These are phyloP conservation scores for Saccharomycopsis schoenii DNA, from an alignment of 805 yeast species.

Conservation along the genomic window DNA sequence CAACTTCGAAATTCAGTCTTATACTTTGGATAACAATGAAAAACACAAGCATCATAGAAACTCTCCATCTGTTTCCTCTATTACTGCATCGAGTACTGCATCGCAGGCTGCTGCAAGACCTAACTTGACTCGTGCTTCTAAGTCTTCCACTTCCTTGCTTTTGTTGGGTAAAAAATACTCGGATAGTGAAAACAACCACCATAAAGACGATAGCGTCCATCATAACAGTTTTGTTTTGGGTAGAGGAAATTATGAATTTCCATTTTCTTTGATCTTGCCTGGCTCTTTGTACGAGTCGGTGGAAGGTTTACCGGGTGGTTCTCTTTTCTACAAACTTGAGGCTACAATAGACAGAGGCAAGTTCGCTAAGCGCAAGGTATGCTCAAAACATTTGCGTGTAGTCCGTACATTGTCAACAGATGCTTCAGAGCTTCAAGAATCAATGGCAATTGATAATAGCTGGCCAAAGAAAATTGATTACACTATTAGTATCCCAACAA, in stretches of 20 bases:
- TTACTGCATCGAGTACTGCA: not conserved
- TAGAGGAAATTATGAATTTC: slow-evolving; percentile 82
- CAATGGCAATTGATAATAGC: slow-evolving; percentile 86
- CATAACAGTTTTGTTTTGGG: slow-evolving; percentile 30
- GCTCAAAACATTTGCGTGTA: slow-evolving; percentile 67
- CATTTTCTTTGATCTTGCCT: slow-evolving; percentile 76
- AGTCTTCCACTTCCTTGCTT: slow-evolving; percentile 11
- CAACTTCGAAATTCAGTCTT: slow-evolving; percentile 43
- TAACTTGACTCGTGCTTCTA: slow-evolving; percentile 2
- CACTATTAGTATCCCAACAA: slow-evolving; percentile 73
- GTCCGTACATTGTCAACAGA: slow-evolving; percentile 84
- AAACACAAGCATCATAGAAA: not conserved
- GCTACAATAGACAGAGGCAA: slow-evolving; percentile 80
- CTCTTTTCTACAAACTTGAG: slow-evolving; percentile 60
- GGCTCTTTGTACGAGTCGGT: slow-evolving; percentile 82
- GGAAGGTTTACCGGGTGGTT: slow-evolving; percentile 79
- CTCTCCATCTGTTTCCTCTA: not conserved
- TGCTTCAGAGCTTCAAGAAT: slow-evolving; percentile 77
- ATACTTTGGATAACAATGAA: slow-evolving; percentile 23
- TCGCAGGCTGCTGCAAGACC: not conserved
- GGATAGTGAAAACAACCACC: not conserved
- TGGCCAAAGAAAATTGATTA: slow-evolving; percentile 96
- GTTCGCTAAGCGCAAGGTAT: slow-evolving; percentile 51
- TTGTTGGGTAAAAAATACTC: not conserved
- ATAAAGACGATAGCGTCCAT: not conserved